Conservation (phyloP, 2,329 filamentous ascomycete genomes). For the Exophiala dermatitidis region DNA sequence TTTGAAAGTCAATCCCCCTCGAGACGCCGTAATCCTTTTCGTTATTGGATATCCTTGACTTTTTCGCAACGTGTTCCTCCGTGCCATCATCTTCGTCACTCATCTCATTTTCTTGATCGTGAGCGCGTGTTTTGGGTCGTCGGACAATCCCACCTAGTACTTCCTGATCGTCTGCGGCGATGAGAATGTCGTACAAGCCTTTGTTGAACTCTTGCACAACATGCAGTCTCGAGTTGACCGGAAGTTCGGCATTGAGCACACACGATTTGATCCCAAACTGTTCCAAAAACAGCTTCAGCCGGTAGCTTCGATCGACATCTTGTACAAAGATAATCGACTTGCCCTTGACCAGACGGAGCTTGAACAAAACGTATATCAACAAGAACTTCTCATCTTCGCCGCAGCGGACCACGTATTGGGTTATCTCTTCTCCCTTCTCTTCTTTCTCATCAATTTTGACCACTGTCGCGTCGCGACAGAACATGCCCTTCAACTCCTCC, state of each 20-base stretch:
- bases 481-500: constrained; percentile 73
- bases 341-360: constrained; percentile 85
- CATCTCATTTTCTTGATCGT: constrained; percentile 30
- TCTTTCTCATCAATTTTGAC: constrained; percentile 79
- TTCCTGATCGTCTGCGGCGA: constrained; percentile 88
- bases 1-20: constrained; percentile 91
- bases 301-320: constrained; percentile 83
- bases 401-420: constrained; percentile 81
- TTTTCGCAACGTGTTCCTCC: constrained; percentile 41
- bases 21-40: constrained; percentile 94
- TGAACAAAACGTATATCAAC: constrained; percentile 87
- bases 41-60: constrained; percentile 59
- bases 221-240: constrained; percentile 85
- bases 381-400: constrained; percentile 98
- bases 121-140: constrained; percentile 28
- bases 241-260: constrained; percentile 88
- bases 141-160: constrained; percentile 53
- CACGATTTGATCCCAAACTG: constrained; percentile 94
- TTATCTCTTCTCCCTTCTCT: constrained; percentile 66
- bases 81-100: constrained; percentile 36
- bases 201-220: constrained; percentile 97
- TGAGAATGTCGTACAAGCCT: constrained; percentile 94
- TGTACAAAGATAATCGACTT: constrained; percentile 81
- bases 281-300: constrained; percentile 89
- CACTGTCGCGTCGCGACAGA: constrained; percentile 72